Evolutionary conservation across 768 basidiomycete species (phyloP).

Genomic region (Naganishia friedmannii): DNA sequence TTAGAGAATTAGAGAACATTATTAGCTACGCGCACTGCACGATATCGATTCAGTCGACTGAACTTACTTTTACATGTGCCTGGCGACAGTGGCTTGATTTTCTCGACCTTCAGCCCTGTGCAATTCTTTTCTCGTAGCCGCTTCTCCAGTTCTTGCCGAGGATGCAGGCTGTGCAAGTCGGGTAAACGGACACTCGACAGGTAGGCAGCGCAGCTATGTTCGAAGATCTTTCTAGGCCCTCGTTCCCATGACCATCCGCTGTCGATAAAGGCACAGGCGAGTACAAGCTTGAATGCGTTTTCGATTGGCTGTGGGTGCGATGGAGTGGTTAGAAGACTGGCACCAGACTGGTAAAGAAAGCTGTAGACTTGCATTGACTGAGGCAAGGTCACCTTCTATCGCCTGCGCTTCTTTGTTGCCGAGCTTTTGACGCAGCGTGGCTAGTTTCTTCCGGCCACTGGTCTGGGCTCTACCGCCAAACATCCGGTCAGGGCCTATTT

Average conservation of each 20-base stretch:
- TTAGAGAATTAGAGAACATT: too few relatives aligned
- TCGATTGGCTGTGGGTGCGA: background rate
- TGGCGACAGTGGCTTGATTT: background rate
- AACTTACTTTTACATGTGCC: background rate
- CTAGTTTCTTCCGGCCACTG: background rate
- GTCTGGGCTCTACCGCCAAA: background rate
- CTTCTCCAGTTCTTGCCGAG: constrained; percentile 13
- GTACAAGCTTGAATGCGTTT: constrained; percentile 1
- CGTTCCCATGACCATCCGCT: constrained; percentile 13
- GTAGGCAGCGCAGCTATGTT: background rate
- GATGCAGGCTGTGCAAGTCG: constrained; percentile 5
- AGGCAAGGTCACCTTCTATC: background rate
- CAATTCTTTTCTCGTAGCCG: constrained; percentile 2
- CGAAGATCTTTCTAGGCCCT: background rate
- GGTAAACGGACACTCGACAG: background rate
- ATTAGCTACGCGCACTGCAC: background rate
- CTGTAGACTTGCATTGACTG: background rate
- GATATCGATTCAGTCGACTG: background rate
- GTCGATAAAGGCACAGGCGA: constrained; percentile 4
- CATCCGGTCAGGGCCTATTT: background rate
- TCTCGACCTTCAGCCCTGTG: background rate
- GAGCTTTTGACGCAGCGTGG: background rate
- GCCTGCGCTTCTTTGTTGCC: background rate
- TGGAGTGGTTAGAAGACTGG: background rate
- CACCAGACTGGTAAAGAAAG: background rate